phyloP scores from a whole-genome alignment of 2,329 filamentous ascomycete species.

The Pyricularia sp. region DNA sequence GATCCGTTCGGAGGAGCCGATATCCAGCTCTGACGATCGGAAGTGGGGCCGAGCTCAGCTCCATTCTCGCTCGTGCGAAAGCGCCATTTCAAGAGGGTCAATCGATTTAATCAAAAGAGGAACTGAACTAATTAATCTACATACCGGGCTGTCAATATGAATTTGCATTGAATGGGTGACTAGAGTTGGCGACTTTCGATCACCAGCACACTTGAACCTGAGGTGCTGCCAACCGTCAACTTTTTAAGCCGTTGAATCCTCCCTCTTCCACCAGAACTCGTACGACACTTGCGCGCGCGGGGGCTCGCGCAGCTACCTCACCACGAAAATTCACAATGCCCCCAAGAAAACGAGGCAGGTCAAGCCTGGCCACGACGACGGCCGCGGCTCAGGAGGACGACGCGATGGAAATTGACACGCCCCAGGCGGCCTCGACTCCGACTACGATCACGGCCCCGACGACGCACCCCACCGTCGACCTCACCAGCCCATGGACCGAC shows the following conservation, averaged over 20 bases:
- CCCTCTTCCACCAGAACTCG: neutral
- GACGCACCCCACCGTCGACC: slow-evolving; percentile 25
- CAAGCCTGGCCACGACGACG: slow-evolving; percentile 26
- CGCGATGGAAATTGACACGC: slow-evolving; percentile 50
- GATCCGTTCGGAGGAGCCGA: neutral
- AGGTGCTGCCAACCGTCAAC: neutral
- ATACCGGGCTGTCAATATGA: neutral
- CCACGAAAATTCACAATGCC: slow-evolving; percentile 32
- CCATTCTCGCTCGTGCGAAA: neutral
- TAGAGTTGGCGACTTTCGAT: neutral
- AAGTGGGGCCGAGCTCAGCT: neutral
- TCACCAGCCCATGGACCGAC: slow-evolving; percentile 79
- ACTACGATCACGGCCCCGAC: slow-evolving; percentile 27
- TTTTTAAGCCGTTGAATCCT: neutral
- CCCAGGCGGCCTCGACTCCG: slow-evolving; percentile 41
- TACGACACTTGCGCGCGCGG: neutral
- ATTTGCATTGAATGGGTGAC: neutral
- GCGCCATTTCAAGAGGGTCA: neutral
- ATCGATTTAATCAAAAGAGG: neutral
- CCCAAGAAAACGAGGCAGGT: slow-evolving; percentile 60
- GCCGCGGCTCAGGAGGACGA: slow-evolving; percentile 41
- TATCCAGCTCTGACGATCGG: neutral
- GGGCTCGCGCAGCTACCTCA: neutral
- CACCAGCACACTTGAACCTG: neutral
- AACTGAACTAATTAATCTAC: neutral